A percentile compares a stretch with the other conserved stretches of the same genome.
Conservation (phyloP, 2,329 filamentous ascomycete genomes). For the Paraconiothyrium sp. region DNA sequence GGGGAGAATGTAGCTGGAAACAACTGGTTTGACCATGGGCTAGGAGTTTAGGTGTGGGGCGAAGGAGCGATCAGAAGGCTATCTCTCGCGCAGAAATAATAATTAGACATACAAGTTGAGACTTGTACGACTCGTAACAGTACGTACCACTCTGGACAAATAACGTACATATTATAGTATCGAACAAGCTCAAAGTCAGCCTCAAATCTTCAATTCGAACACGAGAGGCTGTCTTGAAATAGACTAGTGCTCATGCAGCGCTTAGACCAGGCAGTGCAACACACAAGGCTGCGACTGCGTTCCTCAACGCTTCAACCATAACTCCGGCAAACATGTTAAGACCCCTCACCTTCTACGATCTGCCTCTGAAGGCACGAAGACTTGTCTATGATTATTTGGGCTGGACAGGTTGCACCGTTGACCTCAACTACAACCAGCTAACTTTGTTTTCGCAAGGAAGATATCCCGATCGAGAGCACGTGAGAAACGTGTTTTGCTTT, state of each 20-base stretch:
- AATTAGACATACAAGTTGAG: neutral
- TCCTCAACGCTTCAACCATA: neutral
- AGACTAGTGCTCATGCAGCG: neutral
- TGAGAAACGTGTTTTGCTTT: neutral
- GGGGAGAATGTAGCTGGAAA: neutral
- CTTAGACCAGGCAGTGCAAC: neutral
- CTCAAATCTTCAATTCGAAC: neutral
- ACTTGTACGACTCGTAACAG: neutral
- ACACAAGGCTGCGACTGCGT: neutral
- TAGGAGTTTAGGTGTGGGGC: no score
- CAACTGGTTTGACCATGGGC: no score
- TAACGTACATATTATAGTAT: no score
- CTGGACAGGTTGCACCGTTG: neutral
- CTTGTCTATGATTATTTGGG: neutral
- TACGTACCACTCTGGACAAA: no score
- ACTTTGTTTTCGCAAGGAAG: neutral
- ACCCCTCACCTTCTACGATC: neutral
- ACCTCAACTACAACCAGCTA: slow-evolving; percentile 4
- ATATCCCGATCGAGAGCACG: neutral
- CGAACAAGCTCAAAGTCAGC: no score
- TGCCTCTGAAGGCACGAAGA: neutral
- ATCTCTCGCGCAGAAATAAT: no score
- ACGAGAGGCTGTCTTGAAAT: neutral
- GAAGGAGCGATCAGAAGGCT: no score
- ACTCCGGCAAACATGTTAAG: neutral